Percentiles rank a stretch among this genome's conserved stretches.
These are phyloP conservation scores for Fraxinus baroniana DNA, from an alignment of 305 asterid genomes.

Conservation along the genomic window DNA sequence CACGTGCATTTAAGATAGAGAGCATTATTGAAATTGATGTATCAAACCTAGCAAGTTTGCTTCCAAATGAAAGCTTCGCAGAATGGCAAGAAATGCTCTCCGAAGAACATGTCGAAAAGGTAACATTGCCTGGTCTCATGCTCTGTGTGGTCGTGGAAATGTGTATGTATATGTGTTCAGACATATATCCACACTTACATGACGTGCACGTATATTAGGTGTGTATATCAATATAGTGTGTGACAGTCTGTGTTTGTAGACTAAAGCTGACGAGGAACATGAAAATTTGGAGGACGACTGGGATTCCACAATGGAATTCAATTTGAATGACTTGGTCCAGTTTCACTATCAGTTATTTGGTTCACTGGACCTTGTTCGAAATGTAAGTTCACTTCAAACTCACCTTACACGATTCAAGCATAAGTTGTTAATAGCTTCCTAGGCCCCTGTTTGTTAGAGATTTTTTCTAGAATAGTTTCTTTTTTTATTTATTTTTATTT, in stretches of 20 bases:
- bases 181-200: background rate
- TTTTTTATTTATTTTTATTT: too few species aligned
- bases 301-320: constrained; percentile 53
- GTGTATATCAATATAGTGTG: constrained; percentile 1
- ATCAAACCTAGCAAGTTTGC: constrained; percentile 56
- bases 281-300: constrained; percentile 61
- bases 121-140: constrained; percentile 20
- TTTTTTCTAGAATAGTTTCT: background rate
- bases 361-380: constrained; percentile 61
- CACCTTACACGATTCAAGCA: background rate
- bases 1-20: constrained; percentile 71
- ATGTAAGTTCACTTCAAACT: constrained; percentile 32
- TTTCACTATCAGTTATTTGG: constrained; percentile 82
- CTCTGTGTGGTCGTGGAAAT: background rate
- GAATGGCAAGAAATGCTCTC: constrained; percentile 81
- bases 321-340: constrained; percentile 59
- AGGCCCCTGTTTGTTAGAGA: background rate
- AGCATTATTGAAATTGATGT: constrained; percentile 70
- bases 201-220: background rate
- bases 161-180: background rate
- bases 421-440: background rate
- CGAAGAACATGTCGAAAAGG: constrained; percentile 63
- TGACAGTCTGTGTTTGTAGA: constrained; percentile 33
- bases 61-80: constrained; percentile 51
- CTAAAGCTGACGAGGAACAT: constrained; percentile 36